A percentile compares a stretch with the other conserved stretches of the same genome.
Evolutionary conservation across 805 yeast genomes (phyloP).

Genomic region (Teunomyces lycoperdinae): DNA sequence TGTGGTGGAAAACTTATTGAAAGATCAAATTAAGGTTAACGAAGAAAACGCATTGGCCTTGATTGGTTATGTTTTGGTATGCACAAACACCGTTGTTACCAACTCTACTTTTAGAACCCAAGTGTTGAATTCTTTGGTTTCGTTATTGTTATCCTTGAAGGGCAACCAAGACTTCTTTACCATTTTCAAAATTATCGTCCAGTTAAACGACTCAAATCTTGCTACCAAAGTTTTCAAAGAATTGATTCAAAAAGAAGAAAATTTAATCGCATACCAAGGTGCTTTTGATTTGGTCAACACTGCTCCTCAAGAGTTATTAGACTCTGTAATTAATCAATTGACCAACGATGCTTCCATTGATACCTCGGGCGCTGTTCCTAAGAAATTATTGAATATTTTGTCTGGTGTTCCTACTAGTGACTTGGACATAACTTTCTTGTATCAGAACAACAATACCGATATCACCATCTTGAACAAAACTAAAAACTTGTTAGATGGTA

Average conservation of each 20-base stretch:
- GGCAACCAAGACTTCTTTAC: conserved; percentile 75
- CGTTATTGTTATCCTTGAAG: conserved; percentile 52
- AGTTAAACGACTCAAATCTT: conserved; percentile 70
- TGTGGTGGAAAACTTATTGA: conserved; percentile 61
- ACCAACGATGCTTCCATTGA: conserved; percentile 26
- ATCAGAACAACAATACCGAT: conserved; percentile 86
- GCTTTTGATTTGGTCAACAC: conserved; percentile 92
- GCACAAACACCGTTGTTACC: conserved; percentile 64
- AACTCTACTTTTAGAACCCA: conserved; percentile 64
- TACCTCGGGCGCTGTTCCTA: conserved; percentile 19
- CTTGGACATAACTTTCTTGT: conserved; percentile 81
- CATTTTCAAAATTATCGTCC: conserved; percentile 81
- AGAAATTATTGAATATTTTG: conserved; percentile 63
- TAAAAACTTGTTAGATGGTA: conserved; percentile 79
- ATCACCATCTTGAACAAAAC: conserved; percentile 76
- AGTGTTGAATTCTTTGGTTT: conserved; percentile 62
- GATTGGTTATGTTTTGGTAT: conserved; percentile 71
- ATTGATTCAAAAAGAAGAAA: conserved; percentile 49
- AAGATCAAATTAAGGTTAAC: conserved; percentile 31
- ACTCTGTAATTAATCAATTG: conserved; percentile 46
- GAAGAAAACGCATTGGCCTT: conserved; percentile 56
- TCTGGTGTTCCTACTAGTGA: conserved; percentile 95
- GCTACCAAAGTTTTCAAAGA: conserved; percentile 69
- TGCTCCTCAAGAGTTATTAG: conserved; percentile 85
- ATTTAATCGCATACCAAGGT: conserved; percentile 77